Percentiles rank a stretch among this genome's conserved stretches.
Evolutionary conservation across 306 rosid genomes (phyloP).

Genomic region (Gillenia trifoliata): DNA sequence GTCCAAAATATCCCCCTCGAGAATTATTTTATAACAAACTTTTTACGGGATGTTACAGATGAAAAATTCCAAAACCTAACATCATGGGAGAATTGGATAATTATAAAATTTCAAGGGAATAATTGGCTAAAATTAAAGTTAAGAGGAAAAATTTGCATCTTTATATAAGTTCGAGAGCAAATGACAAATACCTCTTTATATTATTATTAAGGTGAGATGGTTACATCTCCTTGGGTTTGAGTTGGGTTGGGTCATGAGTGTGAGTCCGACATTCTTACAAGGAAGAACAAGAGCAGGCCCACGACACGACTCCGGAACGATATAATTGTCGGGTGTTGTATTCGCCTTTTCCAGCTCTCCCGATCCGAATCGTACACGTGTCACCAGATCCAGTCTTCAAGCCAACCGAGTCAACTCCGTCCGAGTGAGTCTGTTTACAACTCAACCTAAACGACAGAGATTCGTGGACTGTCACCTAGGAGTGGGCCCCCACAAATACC

Average conservation of each 20-base stretch:
- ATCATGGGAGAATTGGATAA: no score
- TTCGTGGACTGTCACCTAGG: conserved; percentile 29
- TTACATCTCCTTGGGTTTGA: not conserved
- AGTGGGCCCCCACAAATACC: conserved; percentile 16
- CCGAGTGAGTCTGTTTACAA: not conserved
- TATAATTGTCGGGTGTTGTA: not conserved
- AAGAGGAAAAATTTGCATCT: no score
- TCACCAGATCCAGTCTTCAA: not conserved
- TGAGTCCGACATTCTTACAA: not conserved
- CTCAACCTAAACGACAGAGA: conserved; percentile 37
- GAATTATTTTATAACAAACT: no score
- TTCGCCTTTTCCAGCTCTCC: not conserved
- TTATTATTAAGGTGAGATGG: not conserved
- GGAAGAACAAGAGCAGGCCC: not conserved
- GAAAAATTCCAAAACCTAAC: no score
- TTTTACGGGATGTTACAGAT: no score
- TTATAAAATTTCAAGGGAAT: no score
- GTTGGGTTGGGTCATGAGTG: not conserved
- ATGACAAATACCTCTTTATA: no score
- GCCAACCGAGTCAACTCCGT: not conserved
- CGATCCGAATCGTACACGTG: conserved; percentile 9
- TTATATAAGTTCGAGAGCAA: no score
- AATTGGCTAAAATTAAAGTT: no score
- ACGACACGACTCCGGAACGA: not conserved
- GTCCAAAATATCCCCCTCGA: no score